These are phyloP conservation scores for Vicia villosa DNA, from an alignment of 306 rosid genomes.

Conservation along the genomic window DNA sequence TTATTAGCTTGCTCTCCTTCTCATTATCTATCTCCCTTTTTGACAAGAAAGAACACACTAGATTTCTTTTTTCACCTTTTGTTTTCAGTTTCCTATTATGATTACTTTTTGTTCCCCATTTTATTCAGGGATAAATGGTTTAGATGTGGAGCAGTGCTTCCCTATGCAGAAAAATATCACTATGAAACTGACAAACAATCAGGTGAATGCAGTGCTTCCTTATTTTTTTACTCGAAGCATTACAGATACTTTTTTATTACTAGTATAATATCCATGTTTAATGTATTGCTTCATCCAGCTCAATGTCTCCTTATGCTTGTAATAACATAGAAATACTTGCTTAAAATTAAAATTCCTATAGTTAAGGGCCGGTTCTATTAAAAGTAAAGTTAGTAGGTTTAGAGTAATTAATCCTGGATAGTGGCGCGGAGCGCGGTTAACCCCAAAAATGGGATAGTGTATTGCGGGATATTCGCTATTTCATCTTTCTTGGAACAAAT, in stretches of 20 bases:
- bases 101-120: conserved; percentile 32
- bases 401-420: too few relatives aligned
- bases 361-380: background rate
- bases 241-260: conserved; percentile 3
- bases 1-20: background rate
- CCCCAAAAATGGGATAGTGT: too few relatives aligned
- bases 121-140: conserved; percentile 59
- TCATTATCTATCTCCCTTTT: background rate
- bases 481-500: too few relatives aligned
- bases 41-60: background rate
- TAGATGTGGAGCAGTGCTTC: conserved; percentile 82
- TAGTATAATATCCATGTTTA: too few relatives aligned
- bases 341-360: background rate
- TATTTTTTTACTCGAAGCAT: background rate
- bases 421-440: too few relatives aligned
- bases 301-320: conserved; percentile 25
- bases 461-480: too few relatives aligned
- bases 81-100: conserved; percentile 37
- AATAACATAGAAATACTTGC: conserved; percentile 14
- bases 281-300: conserved; percentile 12
- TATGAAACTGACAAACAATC: conserved; percentile 72
- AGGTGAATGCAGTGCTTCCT: too few relatives aligned
- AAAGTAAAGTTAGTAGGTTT: conserved; percentile 15
- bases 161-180: conserved; percentile 75
- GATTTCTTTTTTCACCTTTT: conserved; percentile 19